Evolutionary conservation across 1,284 basidiomycete species (phyloP).

Genomic region (Puccinia horiana): DNA sequence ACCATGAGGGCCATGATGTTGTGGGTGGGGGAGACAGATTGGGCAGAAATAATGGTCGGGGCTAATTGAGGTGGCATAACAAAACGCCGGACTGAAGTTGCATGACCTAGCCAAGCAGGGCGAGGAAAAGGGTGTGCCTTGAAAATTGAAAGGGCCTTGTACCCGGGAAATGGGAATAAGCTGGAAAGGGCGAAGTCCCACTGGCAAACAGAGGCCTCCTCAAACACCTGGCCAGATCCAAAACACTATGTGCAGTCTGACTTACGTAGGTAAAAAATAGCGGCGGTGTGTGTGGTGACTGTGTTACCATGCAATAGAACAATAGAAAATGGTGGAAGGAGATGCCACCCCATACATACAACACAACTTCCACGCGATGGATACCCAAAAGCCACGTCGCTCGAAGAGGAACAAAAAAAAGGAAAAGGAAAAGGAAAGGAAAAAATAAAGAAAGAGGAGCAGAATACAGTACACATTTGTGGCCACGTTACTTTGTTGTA

Average conservation of each 20-base stretch:
- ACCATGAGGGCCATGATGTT: not conserved
- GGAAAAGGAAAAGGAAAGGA: not conserved
- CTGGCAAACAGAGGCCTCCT: too few species aligned
- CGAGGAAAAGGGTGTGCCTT: too few species aligned
- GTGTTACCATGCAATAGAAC: slow-evolving; percentile 23
- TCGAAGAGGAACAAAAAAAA: not conserved
- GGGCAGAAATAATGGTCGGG: not conserved
- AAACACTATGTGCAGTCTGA: not conserved
- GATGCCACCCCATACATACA: slow-evolving; percentile 16
- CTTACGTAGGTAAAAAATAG: slow-evolving; percentile 19
- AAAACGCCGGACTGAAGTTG: too few species aligned
- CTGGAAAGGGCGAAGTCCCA: not conserved
- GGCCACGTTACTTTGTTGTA: slow-evolving; percentile 15
- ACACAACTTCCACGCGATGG: slow-evolving; percentile 27
- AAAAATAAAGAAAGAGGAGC: not conserved
- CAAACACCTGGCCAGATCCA: not conserved
- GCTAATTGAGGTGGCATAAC: too few species aligned
- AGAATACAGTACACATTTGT: not conserved
- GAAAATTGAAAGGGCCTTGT: not conserved
- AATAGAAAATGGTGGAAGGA: slow-evolving; percentile 14
- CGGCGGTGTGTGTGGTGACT: slow-evolving; percentile 10
- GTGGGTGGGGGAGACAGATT: not conserved
- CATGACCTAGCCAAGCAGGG: too few species aligned
- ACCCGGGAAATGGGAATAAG: not conserved
- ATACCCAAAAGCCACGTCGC: slow-evolving; percentile 27